phyloP scores from a whole-genome alignment of 495 filamentous ascomycete species.

The Penicillium roqueforti region DNA sequence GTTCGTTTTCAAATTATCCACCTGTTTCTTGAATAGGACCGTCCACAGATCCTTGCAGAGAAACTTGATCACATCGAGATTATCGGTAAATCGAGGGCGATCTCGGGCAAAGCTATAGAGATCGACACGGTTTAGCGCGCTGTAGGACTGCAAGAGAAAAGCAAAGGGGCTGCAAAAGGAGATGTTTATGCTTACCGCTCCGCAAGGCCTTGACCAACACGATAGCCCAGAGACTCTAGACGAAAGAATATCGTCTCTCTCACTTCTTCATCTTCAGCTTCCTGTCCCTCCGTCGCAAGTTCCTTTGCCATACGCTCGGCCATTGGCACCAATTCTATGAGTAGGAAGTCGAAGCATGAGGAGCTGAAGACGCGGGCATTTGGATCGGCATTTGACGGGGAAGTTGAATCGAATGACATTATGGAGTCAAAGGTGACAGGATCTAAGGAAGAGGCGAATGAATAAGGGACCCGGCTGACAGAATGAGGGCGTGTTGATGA shows the following conservation, averaged over 20 bases:
- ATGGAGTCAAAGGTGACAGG: neutral
- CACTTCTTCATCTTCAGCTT: conserved; percentile 70
- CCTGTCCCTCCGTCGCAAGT: conserved; percentile 30
- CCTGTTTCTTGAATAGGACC: conserved; percentile 89
- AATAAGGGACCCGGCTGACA: neutral
- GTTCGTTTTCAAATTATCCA: conserved; percentile 98
- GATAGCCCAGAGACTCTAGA: conserved; percentile 81
- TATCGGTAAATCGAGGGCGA: conserved; percentile 79
- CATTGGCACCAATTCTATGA: conserved; percentile 96
- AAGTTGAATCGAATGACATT: conserved; percentile 75
- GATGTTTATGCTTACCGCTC: conserved; percentile 65
- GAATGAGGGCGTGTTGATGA: neutral
- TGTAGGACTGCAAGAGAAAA: neutral
- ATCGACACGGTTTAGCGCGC: neutral
- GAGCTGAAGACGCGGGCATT: conserved; percentile 70
- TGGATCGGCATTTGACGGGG: conserved; percentile 67
- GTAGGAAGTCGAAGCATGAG: conserved; percentile 83
- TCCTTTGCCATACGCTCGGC: conserved; percentile 67
- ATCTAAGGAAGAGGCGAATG: neutral
- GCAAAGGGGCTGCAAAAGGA: neutral
- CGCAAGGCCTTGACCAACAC: conserved; percentile 87
- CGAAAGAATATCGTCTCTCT: conserved; percentile 78
- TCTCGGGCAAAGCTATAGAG: conserved; percentile 74
- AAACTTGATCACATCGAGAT: conserved; percentile 92
- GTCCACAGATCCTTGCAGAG: conserved; percentile 97